Evolutionary conservation across 169 alveolate genomes (phyloP).

Genomic region (Plasmodium adleri): DNA sequence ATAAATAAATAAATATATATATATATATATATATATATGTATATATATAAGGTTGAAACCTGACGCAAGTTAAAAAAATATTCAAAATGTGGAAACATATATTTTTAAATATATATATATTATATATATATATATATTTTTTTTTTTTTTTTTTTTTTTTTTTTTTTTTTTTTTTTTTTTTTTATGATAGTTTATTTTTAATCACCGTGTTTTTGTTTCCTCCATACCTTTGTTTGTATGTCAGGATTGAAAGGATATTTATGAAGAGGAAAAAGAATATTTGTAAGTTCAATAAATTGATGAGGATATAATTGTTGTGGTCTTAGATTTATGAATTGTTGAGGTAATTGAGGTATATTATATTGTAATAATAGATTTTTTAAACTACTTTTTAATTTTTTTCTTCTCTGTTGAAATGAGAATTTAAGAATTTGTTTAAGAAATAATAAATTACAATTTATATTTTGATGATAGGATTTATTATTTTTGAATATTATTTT

Average conservation of each 20-base stretch:
- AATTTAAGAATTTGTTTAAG: conserved; percentile 78
- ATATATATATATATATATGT: too few species aligned
- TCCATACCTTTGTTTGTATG: conserved; percentile 75
- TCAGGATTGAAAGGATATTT: conserved; percentile 52
- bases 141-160: not conserved
- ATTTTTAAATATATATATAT: too few species aligned
- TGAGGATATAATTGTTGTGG: conserved; percentile 83
- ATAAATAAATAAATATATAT: too few species aligned
- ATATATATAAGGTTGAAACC: too few species aligned
- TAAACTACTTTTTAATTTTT: conserved; percentile 83
- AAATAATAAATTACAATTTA: conserved; percentile 78
- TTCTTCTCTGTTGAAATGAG: conserved; percentile 82
- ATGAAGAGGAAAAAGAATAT: conserved; percentile 52
- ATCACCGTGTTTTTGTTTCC: conserved; percentile 76
- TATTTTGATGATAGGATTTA: too few species aligned
- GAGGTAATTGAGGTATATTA: conserved; percentile 73
- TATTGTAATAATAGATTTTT: conserved; percentile 63
- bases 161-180: too few species aligned
- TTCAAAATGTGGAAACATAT: too few species aligned
- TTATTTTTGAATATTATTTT: conserved; percentile 75
- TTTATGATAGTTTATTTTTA: not conserved
- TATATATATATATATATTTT: too few species aligned
- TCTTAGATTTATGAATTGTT: conserved; percentile 73
- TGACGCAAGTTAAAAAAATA: too few species aligned
- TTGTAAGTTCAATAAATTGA: conserved; percentile 80